A percentile compares a stretch with the other conserved stretches of the same genome.
Evolutionary conservation across 2,329 filamentous ascomycete genomes (phyloP).

Genomic region (Colletotrichum neosansevieriae): DNA sequence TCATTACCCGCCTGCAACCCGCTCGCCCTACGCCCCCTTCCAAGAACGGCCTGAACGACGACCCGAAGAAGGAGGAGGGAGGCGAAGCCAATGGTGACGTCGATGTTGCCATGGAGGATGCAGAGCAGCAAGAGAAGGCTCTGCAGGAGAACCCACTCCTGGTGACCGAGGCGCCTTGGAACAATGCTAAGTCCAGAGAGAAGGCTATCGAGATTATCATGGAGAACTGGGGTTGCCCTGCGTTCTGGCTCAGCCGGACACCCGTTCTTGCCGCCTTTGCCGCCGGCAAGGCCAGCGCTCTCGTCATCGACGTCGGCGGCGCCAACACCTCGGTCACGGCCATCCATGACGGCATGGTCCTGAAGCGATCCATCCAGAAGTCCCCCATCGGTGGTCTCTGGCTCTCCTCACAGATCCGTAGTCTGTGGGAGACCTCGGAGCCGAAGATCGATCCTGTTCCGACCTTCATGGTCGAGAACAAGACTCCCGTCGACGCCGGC

Average conservation of each 20-base stretch:
- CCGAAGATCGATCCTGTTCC: conserved; percentile 81
- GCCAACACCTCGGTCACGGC: conserved; percentile 90
- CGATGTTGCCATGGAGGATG: conserved; percentile 69
- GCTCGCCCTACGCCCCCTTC: conserved; percentile 75
- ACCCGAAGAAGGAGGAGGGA: conserved; percentile 68
- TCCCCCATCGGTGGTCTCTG: conserved; percentile 90
- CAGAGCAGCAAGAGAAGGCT: conserved; percentile 75
- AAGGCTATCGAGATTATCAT: conserved; percentile 96
- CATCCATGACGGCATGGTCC: conserved; percentile 92
- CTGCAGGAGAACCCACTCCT: conserved; percentile 90
- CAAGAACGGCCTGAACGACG: conserved; percentile 84
- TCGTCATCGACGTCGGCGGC: conserved; percentile 93
- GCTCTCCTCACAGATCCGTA: conserved; percentile 88
- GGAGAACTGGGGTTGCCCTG: conserved; percentile 95
- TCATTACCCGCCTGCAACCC: conserved; percentile 88
- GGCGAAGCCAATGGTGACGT: conserved; percentile 72
- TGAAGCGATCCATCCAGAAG: conserved; percentile 89
- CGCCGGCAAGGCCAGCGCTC: conserved; percentile 90
- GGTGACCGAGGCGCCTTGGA: conserved; percentile 96
- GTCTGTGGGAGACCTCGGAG: conserved; percentile 78
- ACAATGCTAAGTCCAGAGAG: conserved; percentile 86
- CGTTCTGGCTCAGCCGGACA: conserved; percentile 91
- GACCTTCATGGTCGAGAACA: conserved; percentile 88
- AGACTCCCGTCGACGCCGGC: conserved; percentile 88
- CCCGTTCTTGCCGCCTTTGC: conserved; percentile 93